These are phyloP conservation scores for Physocladia obscura DNA, from an alignment of 192 early-diverging fungal species.

Conservation along the genomic window DNA sequence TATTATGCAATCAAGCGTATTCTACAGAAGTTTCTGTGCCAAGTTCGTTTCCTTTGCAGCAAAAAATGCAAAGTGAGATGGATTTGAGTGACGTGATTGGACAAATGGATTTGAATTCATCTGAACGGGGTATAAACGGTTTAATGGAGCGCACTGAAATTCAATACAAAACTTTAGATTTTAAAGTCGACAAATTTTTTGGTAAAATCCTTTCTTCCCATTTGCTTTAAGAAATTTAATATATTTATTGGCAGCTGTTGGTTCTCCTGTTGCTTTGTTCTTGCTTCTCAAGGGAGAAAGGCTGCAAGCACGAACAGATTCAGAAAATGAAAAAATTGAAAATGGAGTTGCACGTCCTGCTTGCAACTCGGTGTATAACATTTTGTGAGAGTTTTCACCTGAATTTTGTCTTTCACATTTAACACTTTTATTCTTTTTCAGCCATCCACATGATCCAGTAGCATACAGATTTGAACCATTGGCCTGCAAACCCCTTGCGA, in stretches of 20 bases:
- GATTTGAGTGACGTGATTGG: constrained; percentile 49
- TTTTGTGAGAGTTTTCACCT: constrained; percentile 75
- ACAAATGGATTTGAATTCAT: background rate
- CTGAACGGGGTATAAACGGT: constrained; percentile 26
- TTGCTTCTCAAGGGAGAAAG: constrained; percentile 73
- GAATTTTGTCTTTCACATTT: background rate
- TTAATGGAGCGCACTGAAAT: constrained; percentile 40
- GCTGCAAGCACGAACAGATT: constrained; percentile 34
- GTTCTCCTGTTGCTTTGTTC: constrained; percentile 82
- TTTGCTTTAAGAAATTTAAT: background rate
- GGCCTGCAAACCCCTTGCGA: constrained; percentile 57
- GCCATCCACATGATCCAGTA: constrained; percentile 60
- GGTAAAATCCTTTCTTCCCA: constrained; percentile 37
- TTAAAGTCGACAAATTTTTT: constrained; percentile 75
- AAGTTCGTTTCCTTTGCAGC: background rate
- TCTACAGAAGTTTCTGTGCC: background rate
- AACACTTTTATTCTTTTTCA: too few relatives aligned
- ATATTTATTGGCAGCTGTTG: constrained; percentile 50
- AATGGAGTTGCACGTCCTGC: constrained; percentile 53
- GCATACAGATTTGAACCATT: constrained; percentile 75
- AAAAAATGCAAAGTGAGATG: constrained; percentile 32
- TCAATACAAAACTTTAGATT: constrained; percentile 53
- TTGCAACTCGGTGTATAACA: constrained; percentile 74
- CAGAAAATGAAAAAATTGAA: constrained; percentile 14
- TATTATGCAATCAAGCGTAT: constrained; percentile 64